Base-by-base conservation (phyloP, 2,329 filamentous ascomycete species). In the Aspergillus jensenii region DNA sequence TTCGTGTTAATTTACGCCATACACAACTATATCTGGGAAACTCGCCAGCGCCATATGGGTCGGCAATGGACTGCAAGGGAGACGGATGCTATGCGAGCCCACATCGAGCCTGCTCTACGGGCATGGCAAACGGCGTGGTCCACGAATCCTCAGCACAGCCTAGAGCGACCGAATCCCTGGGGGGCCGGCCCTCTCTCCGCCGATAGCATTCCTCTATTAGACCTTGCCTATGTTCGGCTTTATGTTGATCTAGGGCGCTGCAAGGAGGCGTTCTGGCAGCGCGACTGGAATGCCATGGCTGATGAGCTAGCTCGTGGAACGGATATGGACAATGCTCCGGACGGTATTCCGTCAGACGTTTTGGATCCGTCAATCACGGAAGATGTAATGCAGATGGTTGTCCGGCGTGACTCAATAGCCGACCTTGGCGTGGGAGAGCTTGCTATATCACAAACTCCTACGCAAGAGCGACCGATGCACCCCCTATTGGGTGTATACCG, bases 21-120 rank as follows among this genome's bases (percentile, higher is more conserved):
- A 23, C 95, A 98, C 77, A 97, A 97, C 67, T 97, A 96, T 74
- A 97, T 98, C 45, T 98, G 95, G 95, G 93, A 98, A 76, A 97
- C 93, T 0, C 84, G 93, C 23, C 93, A 96, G 74, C 83, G 92
- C 52, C 93, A 97, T 66, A 88, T 93, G 66, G 92, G 90, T 66
- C 88, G 91, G 61, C 82, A 91, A 49, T 97, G 93, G 93, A 96
- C 92, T 2, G 86, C 88, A 35, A 89, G 93, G 63, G 93, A 98
- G 74, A 96, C 91, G 0, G 93, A 98, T 65, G 91, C 92, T 63
- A 96, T 98, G 92, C 93, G 97, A 72, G 86, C 90, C 2, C 92
- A 96, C 69, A 96, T 98, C 58, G 93, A 97, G 73, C 93, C 93
- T 11, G 93, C 93, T 2, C 79, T 99, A 60, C 90, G 92, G 72